These are phyloP conservation scores for Dryas octopetala DNA, from an alignment of 306 rosid species.

Conservation along the genomic window DNA sequence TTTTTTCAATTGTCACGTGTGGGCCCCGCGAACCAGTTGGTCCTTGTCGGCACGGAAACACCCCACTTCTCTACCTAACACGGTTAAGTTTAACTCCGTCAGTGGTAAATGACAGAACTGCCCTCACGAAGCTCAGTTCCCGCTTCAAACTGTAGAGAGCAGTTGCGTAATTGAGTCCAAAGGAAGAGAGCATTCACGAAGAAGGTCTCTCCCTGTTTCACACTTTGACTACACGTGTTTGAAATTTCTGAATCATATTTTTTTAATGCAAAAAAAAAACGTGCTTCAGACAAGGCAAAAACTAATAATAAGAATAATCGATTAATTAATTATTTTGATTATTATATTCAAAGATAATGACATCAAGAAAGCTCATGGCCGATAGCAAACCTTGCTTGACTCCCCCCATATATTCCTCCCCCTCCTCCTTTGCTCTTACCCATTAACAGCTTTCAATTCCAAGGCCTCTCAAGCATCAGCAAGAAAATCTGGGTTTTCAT, in stretches of 20 bases:
- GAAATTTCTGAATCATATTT: background rate
- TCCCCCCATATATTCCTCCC: conserved; percentile 15
- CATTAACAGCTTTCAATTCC: background rate
- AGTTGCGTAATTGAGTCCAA: background rate
- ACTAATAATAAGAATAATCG: background rate
- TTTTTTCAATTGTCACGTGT: background rate
- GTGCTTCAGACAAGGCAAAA: conserved; percentile 40
- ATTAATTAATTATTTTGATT: background rate
- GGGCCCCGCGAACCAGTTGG: conserved; percentile 26
- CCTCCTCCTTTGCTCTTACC: background rate
- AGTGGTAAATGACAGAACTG: conserved; percentile 6
- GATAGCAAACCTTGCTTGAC: conserved; percentile 3
- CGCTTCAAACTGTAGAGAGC: background rate
- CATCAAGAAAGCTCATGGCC: conserved; percentile 19
- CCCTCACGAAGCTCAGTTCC: background rate
- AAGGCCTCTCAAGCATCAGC: background rate
- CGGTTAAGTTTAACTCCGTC: background rate
- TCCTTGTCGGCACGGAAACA: conserved; percentile 37
- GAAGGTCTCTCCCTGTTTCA: background rate
- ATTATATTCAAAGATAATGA: conserved; percentile 5
- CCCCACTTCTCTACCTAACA: background rate
- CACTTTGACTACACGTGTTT: background rate
- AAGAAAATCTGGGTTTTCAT: too few species aligned
- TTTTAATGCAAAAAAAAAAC: conserved; percentile 47
- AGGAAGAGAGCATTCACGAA: too few species aligned